Percentiles rank a stretch among this genome's conserved stretches.
Evolutionary conservation across 2,329 filamentous ascomycete genomes (phyloP).

Genomic region (Neonectria hederae): DNA sequence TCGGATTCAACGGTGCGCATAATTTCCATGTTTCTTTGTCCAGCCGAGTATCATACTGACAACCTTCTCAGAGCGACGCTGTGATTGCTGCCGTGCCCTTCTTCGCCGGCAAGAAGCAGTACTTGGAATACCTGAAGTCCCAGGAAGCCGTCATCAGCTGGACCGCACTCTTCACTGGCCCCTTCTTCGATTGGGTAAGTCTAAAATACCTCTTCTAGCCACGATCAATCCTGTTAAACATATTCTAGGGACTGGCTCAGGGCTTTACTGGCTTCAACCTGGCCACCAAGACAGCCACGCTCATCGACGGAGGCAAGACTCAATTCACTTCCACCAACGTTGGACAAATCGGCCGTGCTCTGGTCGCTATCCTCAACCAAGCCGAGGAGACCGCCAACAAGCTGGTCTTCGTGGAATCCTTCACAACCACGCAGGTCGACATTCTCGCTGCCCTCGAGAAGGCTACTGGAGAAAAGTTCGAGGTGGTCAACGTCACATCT

Average conservation of each 20-base stretch:
- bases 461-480: background rate
- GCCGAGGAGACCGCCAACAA: background rate
- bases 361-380: background rate
- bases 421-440: background rate
- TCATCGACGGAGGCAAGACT: background rate
- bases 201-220: background rate
- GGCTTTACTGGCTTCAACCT: constrained; percentile 12
- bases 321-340: background rate
- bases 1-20: background rate
- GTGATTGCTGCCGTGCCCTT: background rate
- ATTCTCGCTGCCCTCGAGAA: background rate
- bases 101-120: background rate
- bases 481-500: background rate
- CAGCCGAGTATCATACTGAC: background rate
- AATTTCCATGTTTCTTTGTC: background rate
- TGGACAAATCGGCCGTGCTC: background rate
- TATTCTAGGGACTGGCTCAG: background rate
- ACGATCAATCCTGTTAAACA: background rate
- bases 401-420: background rate
- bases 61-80: background rate
- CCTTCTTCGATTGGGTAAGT: background rate
- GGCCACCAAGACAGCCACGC: background rate
- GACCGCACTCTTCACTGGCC: background rate
- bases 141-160: background rate
- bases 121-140: background rate